A percentile compares a stretch with the other conserved stretches of the same genome.
Evolutionary conservation across 1,284 basidiomycete species (phyloP).

Genomic region (Sphagnurus paluster): DNA sequence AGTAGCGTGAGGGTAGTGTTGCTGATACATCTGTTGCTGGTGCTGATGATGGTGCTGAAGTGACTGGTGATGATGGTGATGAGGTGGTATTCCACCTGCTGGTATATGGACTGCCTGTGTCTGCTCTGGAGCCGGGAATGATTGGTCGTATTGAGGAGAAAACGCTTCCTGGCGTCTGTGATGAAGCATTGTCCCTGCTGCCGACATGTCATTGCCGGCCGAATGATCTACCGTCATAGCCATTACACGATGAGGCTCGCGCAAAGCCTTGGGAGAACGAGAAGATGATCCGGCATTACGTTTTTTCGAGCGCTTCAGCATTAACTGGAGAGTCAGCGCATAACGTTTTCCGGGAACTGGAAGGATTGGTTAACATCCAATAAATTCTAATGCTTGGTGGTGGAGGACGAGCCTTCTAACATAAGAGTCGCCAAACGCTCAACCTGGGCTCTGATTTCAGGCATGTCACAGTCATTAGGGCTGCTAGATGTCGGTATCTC

Average conservation of each 20-base stretch:
- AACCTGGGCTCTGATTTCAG: conserved; percentile 74
- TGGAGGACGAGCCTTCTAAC: conserved; percentile 60
- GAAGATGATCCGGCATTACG: conserved; percentile 57
- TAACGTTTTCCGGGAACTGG: conserved; percentile 88
- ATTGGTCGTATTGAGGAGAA: conserved; percentile 43
- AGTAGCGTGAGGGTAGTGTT: conserved; percentile 34
- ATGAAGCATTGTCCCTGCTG: conserved; percentile 22
- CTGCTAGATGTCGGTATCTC: conserved; percentile 34
- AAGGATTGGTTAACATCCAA: not conserved
- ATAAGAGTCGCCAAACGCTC: conserved; percentile 76
- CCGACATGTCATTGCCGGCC: conserved; percentile 21
- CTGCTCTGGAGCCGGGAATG: conserved; percentile 31
- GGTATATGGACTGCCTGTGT: conserved; percentile 23
- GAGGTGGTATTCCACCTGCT: conserved; percentile 21
- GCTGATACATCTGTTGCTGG: conserved; percentile 24
- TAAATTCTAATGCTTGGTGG: conserved; percentile 4
- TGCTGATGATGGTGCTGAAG: conserved; percentile 25
- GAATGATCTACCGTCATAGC: conserved; percentile 39
- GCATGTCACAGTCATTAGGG: conserved; percentile 81
- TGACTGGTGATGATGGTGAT: conserved; percentile 26
- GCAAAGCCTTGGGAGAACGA: conserved; percentile 56
- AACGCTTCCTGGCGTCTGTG: conserved; percentile 40
- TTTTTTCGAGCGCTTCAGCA: conserved; percentile 79
- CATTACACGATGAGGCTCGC: conserved; percentile 45
- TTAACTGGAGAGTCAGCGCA: conserved; percentile 82